Conservation (phyloP, 2,329 filamentous ascomycete species). For the Trichophaea hybrida region DNA sequence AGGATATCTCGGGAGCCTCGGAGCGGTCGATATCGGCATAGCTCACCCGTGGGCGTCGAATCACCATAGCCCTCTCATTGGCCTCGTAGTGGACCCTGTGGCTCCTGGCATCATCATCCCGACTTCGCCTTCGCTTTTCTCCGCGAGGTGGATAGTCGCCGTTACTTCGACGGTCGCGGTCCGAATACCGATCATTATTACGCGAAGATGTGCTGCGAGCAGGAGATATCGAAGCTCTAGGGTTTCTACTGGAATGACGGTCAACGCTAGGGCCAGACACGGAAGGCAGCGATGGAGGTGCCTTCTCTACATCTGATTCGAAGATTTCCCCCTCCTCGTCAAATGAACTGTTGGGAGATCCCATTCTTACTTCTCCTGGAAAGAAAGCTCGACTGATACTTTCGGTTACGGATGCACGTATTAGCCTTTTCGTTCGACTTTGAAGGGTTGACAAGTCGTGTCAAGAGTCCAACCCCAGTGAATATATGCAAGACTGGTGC, state of each 20-base stretch:
- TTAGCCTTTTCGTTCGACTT: conserved; percentile 20
- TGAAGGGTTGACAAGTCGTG: conserved; percentile 3
- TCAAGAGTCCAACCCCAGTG: background rate
- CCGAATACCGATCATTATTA: conserved; percentile 17
- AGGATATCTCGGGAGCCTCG: conserved; percentile 11
- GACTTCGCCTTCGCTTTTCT: conserved; percentile 21
- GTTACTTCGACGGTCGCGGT: conserved; percentile 14
- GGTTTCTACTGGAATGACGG: conserved; percentile 27
- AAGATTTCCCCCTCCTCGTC: conserved; percentile 27
- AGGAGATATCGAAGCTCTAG: conserved; percentile 21
- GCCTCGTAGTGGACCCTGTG: conserved; percentile 24
- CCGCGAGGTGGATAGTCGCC: conserved; percentile 18
- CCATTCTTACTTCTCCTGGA: conserved; percentile 17
- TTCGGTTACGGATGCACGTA: conserved; percentile 10
- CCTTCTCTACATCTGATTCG: conserved; percentile 28
- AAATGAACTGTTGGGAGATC: conserved; percentile 20
- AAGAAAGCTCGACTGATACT: conserved; percentile 6
- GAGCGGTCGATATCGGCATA: conserved; percentile 28
- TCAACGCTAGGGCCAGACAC: conserved; percentile 29
- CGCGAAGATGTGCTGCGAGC: conserved; percentile 11
- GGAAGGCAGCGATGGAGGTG: conserved; percentile 30
- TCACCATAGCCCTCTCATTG: conserved; percentile 9
- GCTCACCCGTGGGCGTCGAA: conserved; percentile 25
- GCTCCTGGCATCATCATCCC: conserved; percentile 21
- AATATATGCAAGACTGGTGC: background rate